Percentiles rank a stretch among this genome's conserved stretches.
Conservation (phyloP, 1,139 yeast genomes). For the Taphrina wiesneri region DNA sequence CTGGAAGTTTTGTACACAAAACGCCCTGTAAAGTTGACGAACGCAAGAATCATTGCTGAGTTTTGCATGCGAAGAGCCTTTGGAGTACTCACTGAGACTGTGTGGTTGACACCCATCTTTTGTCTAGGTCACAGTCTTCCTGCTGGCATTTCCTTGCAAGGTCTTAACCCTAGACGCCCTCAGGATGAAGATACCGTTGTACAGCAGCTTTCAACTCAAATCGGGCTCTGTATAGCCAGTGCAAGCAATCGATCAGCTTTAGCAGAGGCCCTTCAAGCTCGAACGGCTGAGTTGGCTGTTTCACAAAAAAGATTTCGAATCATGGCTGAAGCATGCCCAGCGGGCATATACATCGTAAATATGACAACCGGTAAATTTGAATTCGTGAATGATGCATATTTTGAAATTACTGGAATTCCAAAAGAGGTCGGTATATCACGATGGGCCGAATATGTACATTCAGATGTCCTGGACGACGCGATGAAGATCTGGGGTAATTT, state of each 20-base stretch:
- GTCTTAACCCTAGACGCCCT: slow-evolving; percentile 8
- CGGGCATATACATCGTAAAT: slow-evolving; percentile 17
- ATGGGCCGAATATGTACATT: slow-evolving; percentile 6
- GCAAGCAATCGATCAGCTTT: background rate
- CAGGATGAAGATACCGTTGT: background rate
- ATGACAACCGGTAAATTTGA: background rate
- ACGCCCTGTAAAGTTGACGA: background rate
- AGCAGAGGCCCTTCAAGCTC: background rate
- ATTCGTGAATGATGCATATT: slow-evolving; percentile 16
- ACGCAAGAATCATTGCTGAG: background rate
- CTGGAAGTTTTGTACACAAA: background rate
- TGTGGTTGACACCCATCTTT: slow-evolving; percentile 6
- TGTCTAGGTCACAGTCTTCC: slow-evolving; percentile 5
- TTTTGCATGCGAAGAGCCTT: slow-evolving; percentile 11
- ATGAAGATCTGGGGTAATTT: background rate
- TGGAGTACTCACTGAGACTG: background rate
- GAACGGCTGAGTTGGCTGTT: slow-evolving; percentile 13
- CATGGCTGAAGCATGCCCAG: slow-evolving; percentile 16
- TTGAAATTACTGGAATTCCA: slow-evolving; percentile 13
- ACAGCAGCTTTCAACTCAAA: background rate
- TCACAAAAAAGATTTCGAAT: background rate
- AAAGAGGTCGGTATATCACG: background rate
- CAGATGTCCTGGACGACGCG: background rate
- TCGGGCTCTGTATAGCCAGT: background rate
- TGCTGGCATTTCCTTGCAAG: slow-evolving; percentile 1